Evolutionary conservation across 768 basidiomycete species (phyloP).

Genomic region (Cubamyces sp.): DNA sequence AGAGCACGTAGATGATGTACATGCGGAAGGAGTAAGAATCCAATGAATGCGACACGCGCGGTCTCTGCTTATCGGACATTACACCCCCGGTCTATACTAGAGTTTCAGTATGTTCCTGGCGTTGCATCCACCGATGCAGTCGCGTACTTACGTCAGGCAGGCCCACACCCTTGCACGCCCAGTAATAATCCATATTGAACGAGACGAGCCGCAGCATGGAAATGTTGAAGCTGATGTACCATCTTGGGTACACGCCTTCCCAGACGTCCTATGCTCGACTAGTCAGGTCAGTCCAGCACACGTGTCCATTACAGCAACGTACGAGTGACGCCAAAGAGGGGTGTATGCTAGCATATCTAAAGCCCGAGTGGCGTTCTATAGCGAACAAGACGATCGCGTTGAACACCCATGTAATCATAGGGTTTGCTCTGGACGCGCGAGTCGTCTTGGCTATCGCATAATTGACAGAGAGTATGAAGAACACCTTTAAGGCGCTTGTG

Average conservation of each 20-base stretch:
- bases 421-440: constrained; percentile 48
- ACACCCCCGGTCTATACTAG: constrained; percentile 33
- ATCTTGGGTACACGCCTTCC: constrained; percentile 83
- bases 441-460: constrained; percentile 60
- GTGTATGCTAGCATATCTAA: constrained; percentile 61
- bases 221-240: constrained; percentile 95
- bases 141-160: constrained; percentile 46
- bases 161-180: constrained; percentile 60
- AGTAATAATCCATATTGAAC: constrained; percentile 92
- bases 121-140: not conserved
- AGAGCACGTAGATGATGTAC: constrained; percentile 86
- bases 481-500: constrained; percentile 74
- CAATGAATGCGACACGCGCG: constrained; percentile 54
- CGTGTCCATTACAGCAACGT: constrained; percentile 32
- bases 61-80: constrained; percentile 64
- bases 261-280: constrained; percentile 53
- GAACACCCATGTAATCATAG: constrained; percentile 73
- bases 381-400: constrained; percentile 74
- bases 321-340: constrained; percentile 65
- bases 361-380: constrained; percentile 80
- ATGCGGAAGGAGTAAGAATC: constrained; percentile 68
- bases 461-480: constrained; percentile 71
- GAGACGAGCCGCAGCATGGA: constrained; percentile 93
- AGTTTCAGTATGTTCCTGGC: not conserved
- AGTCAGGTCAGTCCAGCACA: constrained; percentile 11